Conservation (phyloP, 1,284 basidiomycete genomes). For the Xerocomus amazonicus region DNA sequence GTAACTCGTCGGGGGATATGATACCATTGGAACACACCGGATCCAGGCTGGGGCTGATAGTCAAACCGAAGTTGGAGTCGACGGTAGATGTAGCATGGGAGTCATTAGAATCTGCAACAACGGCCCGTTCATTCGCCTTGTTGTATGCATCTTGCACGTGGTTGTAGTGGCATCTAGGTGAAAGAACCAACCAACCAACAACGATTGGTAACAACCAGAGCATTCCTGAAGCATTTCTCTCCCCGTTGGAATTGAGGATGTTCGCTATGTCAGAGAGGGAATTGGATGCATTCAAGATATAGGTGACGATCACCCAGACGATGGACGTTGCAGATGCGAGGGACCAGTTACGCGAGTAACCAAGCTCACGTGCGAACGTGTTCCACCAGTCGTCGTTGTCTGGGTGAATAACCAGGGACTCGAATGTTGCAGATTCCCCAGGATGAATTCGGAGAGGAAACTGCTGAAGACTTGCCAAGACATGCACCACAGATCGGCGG, state of each 20-base stretch:
- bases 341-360: too few species aligned
- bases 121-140: slow-evolving; percentile 27
- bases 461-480: slow-evolving; percentile 29
- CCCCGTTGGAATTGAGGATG: slow-evolving; percentile 35
- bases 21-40: slow-evolving; percentile 10
- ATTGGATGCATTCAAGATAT: slow-evolving; percentile 39
- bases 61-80: too few species aligned
- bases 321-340: too few species aligned
- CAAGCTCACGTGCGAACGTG: too few species aligned
- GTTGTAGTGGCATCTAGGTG: slow-evolving; percentile 38
- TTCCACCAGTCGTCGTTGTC: too few species aligned
- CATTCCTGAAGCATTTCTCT: slow-evolving; percentile 38
- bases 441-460: slow-evolving; percentile 29
- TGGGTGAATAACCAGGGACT: too few species aligned
- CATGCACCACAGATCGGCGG: not conserved
- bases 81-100: too few species aligned
- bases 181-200: slow-evolving; percentile 41
- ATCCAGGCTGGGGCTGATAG: slow-evolving; percentile 3
- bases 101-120: not conserved
- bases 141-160: slow-evolving; percentile 32
- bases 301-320: slow-evolving; percentile 14
- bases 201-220: slow-evolving; percentile 44
- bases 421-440: slow-evolving; percentile 20
- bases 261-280: slow-evolving; percentile 34
- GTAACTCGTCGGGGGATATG: slow-evolving; percentile 20